phyloP scores from a whole-genome alignment of 139 green algal species.

The Coccomyxa sp. region DNA sequence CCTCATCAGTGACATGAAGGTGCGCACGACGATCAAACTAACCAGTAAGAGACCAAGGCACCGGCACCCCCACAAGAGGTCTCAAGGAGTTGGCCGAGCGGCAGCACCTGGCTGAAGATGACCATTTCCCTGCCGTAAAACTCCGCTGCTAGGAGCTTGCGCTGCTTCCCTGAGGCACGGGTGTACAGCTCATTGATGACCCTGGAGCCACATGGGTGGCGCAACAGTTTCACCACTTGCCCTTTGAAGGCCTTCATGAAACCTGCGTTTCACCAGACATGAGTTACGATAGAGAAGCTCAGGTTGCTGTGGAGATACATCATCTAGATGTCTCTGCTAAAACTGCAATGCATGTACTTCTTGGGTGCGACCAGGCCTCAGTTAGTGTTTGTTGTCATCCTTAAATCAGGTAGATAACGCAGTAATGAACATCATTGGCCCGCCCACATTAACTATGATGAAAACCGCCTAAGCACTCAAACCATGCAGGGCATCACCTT shows the following conservation, averaged over 20 bases:
- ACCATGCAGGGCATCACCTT: conserved; percentile 7
- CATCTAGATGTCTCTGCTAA: not conserved
- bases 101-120: conserved; percentile 49
- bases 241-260: conserved; percentile 64
- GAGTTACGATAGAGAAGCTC: conserved; percentile 1
- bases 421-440: conserved; percentile 55
- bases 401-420: conserved; percentile 65
- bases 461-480: not conserved
- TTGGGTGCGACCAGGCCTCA: not conserved
- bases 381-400: not conserved
- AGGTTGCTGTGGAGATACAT: not conserved
- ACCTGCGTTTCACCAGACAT: conserved; percentile 30
- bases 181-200: conserved; percentile 81
- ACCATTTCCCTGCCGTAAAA: conserved; percentile 75
- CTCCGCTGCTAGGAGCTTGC: conserved; percentile 70
- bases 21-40: not conserved
- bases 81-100: too few relatives aligned
- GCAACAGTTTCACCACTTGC: conserved; percentile 67
- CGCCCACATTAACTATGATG: not conserved
- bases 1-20: not conserved
- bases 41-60: not conserved
- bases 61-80: not conserved
- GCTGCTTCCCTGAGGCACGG: conserved; percentile 32
- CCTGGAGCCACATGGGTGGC: conserved; percentile 72
- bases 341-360: not conserved